Base-by-base conservation (phyloP, 2,329 filamentous ascomycete genomes). In the Paecilomyces fulvus region DNA sequence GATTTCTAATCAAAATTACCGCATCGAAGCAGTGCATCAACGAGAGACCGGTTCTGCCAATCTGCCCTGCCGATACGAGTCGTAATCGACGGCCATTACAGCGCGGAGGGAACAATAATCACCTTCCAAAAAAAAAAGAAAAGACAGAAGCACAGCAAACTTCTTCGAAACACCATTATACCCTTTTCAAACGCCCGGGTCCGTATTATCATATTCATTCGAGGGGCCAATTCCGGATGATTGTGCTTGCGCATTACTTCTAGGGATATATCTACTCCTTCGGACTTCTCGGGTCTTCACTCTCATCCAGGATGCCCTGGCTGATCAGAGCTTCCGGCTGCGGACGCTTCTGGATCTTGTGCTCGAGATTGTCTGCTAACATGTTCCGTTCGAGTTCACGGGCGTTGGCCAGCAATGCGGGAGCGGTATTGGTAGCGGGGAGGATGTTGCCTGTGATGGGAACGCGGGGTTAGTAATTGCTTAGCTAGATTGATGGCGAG, bases 361-460 rank as follows among this genome's bases (percentile, higher is more conserved):
- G 90, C 73, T 95, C 94, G 60, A 96, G 80, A 55, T 82, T 87
- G 72, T 96, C 89, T 58, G 85, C 88, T 12, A 88, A 83, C 91
- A 96, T 96, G 72, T 90, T 87, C 70, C 86, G 90, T 73, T 91
- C 84, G 48, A 96, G 84, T 77, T 95, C 89, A 67, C 83, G 87
- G 73, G 94, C 90, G 60, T 90, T 84, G 56, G 87, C 90, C 68
- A 87, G 85, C 55, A 96, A 78, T 2, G 87, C 82, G 0, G 92
- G 91, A 0, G 91, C 90, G 17, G 88, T 90, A 53, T 74, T 87
- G 30, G 88, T 88, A 56, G 85, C 84, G 25, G 89, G 89, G 25
- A 96, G 85, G 70, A 96, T 96, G 74, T 96, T 95, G 64, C 86
- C 89, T 92, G 64, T 55, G 55, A 20, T 59, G 30, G 49, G 55